Percentiles rank a stretch among this genome's conserved stretches.
phyloP scores from a whole-genome alignment of 2,329 filamentous ascomycete genomes.

The Scedosporium apiospermum region DNA sequence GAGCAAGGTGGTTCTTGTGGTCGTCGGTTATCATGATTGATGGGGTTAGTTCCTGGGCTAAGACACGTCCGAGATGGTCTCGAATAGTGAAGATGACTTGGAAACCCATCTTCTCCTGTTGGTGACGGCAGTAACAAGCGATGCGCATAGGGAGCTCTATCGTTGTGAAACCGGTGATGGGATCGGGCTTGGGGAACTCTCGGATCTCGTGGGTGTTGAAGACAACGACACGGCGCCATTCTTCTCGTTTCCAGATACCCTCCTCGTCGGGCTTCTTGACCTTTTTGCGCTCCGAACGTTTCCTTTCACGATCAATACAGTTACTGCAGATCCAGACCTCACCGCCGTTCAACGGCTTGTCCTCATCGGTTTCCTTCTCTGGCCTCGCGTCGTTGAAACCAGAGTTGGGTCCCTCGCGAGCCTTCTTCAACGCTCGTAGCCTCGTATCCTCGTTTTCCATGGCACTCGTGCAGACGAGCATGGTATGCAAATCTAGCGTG shows the following conservation, averaged over 20 bases:
- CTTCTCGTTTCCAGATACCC: slow-evolving; percentile 72
- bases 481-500: slow-evolving; percentile 69
- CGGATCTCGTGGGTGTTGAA: slow-evolving; percentile 87
- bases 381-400: slow-evolving; percentile 13
- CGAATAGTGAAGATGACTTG: slow-evolving; percentile 91
- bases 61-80: slow-evolving; percentile 62
- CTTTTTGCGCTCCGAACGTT: slow-evolving; percentile 87
- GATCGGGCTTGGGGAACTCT: slow-evolving; percentile 58
- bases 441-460: slow-evolving; percentile 65
- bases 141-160: slow-evolving; percentile 90
- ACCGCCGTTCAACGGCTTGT: slow-evolving; percentile 75
- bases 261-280: slow-evolving; percentile 89
- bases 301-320: slow-evolving; percentile 87
- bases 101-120: slow-evolving; percentile 88
- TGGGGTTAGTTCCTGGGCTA: slow-evolving; percentile 77
- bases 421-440: slow-evolving; percentile 56
- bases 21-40: slow-evolving; percentile 97
- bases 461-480: slow-evolving; percentile 84
- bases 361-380: slow-evolving; percentile 48
- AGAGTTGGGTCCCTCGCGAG: slow-evolving; percentile 16
- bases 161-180: slow-evolving; percentile 53
- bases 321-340: slow-evolving; percentile 84
- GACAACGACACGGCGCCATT: slow-evolving; percentile 73
- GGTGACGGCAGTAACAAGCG: slow-evolving; percentile 92
- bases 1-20: slow-evolving; percentile 66